Conservation (phyloP, 1,139 yeast species). For the Geotrichum klebahnii region DNA sequence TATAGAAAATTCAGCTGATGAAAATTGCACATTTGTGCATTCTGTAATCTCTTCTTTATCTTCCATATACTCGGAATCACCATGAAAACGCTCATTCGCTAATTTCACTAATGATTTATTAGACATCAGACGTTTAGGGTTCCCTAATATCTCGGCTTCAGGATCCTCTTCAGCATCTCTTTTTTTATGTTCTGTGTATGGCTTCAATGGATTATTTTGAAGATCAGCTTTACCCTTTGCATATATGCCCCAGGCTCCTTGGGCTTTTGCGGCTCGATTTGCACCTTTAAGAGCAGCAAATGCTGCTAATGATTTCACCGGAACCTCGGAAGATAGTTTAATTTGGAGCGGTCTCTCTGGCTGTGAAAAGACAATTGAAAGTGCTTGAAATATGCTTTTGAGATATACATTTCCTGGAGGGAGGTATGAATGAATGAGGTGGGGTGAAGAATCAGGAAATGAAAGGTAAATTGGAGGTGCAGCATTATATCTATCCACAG, state of each 20-base stretch:
- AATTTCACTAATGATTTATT: conserved; percentile 8
- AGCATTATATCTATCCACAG: conserved; percentile 49
- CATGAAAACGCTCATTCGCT: conserved; percentile 17
- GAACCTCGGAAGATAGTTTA: conserved; percentile 40
- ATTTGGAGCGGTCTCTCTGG: conserved; percentile 39
- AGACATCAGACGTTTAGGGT: conserved; percentile 1
- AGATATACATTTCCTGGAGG: conserved; percentile 42
- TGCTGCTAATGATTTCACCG: conserved; percentile 53
- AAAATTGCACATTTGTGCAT: conserved; percentile 9
- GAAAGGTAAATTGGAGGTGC: conserved; percentile 54
- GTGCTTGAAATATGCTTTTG: conserved; percentile 55
- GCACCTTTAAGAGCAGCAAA: conserved; percentile 57
- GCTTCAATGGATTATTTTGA: conserved; percentile 11
- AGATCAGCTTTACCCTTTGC: conserved; percentile 31
- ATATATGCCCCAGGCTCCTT: conserved; percentile 34
- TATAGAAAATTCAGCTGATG: conserved; percentile 15
- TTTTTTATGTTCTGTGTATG: conserved; percentile 8
- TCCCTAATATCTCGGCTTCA: conserved; percentile 3
- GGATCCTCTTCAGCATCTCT: conserved; percentile 23
- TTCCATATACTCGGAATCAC: conserved; percentile 11
- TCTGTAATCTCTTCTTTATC: neutral
- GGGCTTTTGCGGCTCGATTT: conserved; percentile 39
- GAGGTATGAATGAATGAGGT: conserved; percentile 49
- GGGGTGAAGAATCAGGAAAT: conserved; percentile 63
- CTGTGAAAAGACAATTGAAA: conserved; percentile 50